Base-by-base conservation (phyloP, 2,329 filamentous ascomycete genomes). In the Aspergillus pseudonomiae region DNA sequence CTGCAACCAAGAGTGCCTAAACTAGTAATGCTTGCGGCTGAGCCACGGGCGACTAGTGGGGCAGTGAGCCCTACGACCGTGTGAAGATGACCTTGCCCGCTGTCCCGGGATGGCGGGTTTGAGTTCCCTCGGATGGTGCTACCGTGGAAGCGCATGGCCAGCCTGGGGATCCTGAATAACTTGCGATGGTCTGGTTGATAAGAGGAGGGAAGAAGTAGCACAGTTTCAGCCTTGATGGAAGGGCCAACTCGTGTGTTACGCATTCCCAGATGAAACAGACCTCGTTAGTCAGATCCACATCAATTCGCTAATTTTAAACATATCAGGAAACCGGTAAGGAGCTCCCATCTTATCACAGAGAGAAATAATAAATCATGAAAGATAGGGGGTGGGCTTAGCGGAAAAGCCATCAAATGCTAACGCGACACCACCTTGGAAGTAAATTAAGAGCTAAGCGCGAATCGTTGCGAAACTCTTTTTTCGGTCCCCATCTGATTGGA, bases 181-280 rank as follows among this genome's bases (percentile, higher is more conserved):
- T 24, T 59, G 32, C 19, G 46, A 50, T 12, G 30, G 46, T 19
- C 26, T 30, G 30, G 43, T 5, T 16, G 46, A 30, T 30, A 28
- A 28, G 16, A 21, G 9, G 45, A 52, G 48, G 21, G 48, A 7
- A 26, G 53, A 45, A 54, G 59, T 61, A 19, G 32, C 30, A 62
- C 62, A 56, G 59, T 64, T 64, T 64, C 62, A 62, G 62, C 48
- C 50, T 57, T 30, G 19, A 53, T 19, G 41, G 16, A 2, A 41
- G 36, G 36, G 26, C 57, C 19, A 52, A 16, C 34, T 46, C 26
- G 2, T 26, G 45, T 30, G 41, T 60, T 36, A 45, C 61, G 56
- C 56, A 45, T 62, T 66, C 52, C 65, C 61, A 67, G 63, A 65
- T 67, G 63, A 65, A 65, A 67, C 63, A 61, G 41, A 50, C 19